These are phyloP conservation scores for Agrocybe pediades DNA, from an alignment of 768 basidiomycete species.

Conservation along the genomic window DNA sequence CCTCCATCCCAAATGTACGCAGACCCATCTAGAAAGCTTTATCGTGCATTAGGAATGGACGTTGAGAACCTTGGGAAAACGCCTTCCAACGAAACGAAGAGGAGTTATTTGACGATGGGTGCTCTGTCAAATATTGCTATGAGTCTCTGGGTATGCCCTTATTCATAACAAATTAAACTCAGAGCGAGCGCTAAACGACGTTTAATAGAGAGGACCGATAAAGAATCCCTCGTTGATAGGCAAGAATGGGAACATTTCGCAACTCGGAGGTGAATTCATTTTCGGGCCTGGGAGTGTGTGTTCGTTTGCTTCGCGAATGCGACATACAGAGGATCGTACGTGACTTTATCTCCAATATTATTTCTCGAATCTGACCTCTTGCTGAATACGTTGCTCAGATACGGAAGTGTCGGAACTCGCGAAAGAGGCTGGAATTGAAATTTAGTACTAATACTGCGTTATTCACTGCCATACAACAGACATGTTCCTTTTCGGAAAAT, in stretches of 20 bases:
- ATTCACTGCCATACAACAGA: neutral
- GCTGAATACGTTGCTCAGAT: slow-evolving; percentile 31
- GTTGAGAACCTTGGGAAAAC: slow-evolving; percentile 46
- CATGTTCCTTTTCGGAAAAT: neutral
- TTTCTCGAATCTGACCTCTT: slow-evolving; percentile 7
- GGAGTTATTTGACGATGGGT: slow-evolving; percentile 45
- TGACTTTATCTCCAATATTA: slow-evolving; percentile 21
- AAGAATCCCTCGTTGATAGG: slow-evolving; percentile 50
- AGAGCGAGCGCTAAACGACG: neutral
- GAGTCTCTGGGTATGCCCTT: slow-evolving; percentile 46
- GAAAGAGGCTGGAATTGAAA: slow-evolving; percentile 39
- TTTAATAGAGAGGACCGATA: slow-evolving; percentile 36
- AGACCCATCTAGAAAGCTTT: slow-evolving; percentile 62
- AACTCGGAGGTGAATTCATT: slow-evolving; percentile 66
- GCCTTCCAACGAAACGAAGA: slow-evolving; percentile 43
- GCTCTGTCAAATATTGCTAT: slow-evolving; percentile 29
- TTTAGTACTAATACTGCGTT: no score
- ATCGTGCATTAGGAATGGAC: slow-evolving; percentile 62
- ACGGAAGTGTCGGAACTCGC: slow-evolving; percentile 51
- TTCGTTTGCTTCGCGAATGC: slow-evolving; percentile 57
- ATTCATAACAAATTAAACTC: neutral
- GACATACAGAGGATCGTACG: slow-evolving; percentile 63
- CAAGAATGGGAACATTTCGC: slow-evolving; percentile 62
- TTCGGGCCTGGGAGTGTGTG: slow-evolving; percentile 55
- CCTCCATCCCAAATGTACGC: slow-evolving; percentile 49